These are phyloP conservation scores for Sicyos baderoa DNA, from an alignment of 306 rosid species.

Conservation along the genomic window DNA sequence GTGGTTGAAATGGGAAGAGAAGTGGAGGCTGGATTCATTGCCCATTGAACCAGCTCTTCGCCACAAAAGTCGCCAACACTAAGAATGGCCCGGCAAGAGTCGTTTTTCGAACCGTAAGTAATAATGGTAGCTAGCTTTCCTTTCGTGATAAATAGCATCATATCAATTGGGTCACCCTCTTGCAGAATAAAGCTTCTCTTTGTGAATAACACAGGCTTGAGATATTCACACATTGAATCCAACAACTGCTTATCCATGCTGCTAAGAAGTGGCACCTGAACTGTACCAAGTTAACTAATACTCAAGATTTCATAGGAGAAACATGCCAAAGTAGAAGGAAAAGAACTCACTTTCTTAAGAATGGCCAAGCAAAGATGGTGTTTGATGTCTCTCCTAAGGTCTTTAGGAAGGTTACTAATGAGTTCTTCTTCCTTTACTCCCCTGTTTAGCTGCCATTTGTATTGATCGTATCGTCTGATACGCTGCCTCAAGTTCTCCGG, in stretches of 20 bases:
- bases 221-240: conserved; percentile 66
- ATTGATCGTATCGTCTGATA: conserved; percentile 66
- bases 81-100: conserved; percentile 42
- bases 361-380: conserved; percentile 69
- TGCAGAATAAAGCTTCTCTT: conserved; percentile 47
- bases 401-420: conserved; percentile 69
- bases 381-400: conserved; percentile 77
- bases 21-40: conserved; percentile 54
- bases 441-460: conserved; percentile 89
- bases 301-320: neutral
- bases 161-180: conserved; percentile 90
- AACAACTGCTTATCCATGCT: conserved; percentile 53
- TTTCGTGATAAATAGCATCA: conserved; percentile 77
- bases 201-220: conserved; percentile 70
- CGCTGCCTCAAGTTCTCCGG: conserved; percentile 55
- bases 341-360: conserved; percentile 48
- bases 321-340: conserved; percentile 1
- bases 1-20: conserved; percentile 68
- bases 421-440: conserved; percentile 75
- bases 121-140: conserved; percentile 52
- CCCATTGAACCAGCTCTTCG: conserved; percentile 94
- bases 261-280: conserved; percentile 65
- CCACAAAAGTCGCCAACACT: conserved; percentile 88
- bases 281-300: neutral
- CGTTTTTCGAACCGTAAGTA: conserved; percentile 65